Percentiles rank a stretch among this genome's conserved stretches.
Evolutionary conservation across 345 rosid genomes (phyloP).

Genomic region (Excoecaria agallocha): DNA sequence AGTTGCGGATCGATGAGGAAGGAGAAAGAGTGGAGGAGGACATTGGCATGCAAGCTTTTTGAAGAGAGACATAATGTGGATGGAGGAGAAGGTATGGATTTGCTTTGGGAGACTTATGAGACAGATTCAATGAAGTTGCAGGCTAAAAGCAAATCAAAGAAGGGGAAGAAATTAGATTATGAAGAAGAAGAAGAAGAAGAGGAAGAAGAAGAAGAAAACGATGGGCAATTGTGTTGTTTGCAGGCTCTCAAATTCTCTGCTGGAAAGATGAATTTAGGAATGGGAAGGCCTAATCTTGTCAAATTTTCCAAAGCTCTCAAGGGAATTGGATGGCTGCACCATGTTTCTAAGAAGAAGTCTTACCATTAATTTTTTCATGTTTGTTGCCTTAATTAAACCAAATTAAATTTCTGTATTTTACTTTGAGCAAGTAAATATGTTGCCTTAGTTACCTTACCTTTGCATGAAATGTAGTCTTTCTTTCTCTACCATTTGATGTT

Average conservation of each 20-base stretch:
- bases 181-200: conserved; percentile 49
- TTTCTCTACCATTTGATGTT: neutral
- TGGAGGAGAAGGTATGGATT: conserved; percentile 77
- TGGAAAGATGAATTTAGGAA: conserved; percentile 87
- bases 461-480: neutral
- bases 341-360: conserved; percentile 53
- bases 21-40: conserved; percentile 94
- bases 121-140: conserved; percentile 37
- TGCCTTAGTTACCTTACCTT: neutral
- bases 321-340: conserved; percentile 76
- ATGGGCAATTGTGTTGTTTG: conserved; percentile 71
- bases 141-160: conserved; percentile 28
- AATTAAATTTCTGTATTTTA: conserved; percentile 9
- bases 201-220: conserved; percentile 47
- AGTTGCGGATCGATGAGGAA: conserved; percentile 81
- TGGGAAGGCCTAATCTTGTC: conserved; percentile 73
- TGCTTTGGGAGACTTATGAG: conserved; percentile 92
- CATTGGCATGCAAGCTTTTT: conserved; percentile 86
- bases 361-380: conserved; percentile 16
- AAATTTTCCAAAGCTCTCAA: conserved; percentile 70
- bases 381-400: neutral
- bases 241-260: conserved; percentile 88
- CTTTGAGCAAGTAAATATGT: conserved; percentile 27
- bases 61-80: conserved; percentile 71
- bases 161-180: conserved; percentile 33